Conservation (phyloP, 225 moss, liverwort and hornwort species). For the Climacium dendroides region DNA sequence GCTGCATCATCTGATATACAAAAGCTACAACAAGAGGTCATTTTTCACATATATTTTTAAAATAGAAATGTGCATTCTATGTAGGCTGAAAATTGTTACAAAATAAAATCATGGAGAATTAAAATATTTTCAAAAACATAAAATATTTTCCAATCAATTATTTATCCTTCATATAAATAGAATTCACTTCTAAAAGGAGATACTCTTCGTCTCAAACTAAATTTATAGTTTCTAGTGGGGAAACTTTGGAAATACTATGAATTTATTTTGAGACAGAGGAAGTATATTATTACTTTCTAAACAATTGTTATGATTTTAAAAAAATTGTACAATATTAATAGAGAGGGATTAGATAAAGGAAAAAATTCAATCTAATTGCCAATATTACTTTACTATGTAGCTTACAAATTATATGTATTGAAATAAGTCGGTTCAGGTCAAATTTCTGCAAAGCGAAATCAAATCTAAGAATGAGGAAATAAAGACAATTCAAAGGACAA, state of each 20-base stretch:
- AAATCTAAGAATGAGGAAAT: constrained; percentile 11
- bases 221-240: rapidly evolving
- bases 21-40: constrained; percentile 10
- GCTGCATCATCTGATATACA: neutral
- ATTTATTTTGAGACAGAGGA: neutral
- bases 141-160: neutral
- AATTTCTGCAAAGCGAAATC: neutral
- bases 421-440: neutral
- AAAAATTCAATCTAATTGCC: too few species aligned
- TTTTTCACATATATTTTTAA: neutral
- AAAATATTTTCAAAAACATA: neutral
- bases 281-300: neutral
- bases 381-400: too few species aligned
- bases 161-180: neutral
- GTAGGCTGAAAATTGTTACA: neutral
- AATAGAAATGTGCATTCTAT: neutral
- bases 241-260: rapidly evolving
- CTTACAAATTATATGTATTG: neutral
- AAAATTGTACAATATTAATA: too few species aligned
- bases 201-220: neutral
- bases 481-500: neutral
- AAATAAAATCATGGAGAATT: neutral
- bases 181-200: rapidly evolving
- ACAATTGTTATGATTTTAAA: neutral
- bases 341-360: too few species aligned